phyloP scores from a whole-genome alignment of 306 rosid genomes.

The Casuarina glauca region DNA sequence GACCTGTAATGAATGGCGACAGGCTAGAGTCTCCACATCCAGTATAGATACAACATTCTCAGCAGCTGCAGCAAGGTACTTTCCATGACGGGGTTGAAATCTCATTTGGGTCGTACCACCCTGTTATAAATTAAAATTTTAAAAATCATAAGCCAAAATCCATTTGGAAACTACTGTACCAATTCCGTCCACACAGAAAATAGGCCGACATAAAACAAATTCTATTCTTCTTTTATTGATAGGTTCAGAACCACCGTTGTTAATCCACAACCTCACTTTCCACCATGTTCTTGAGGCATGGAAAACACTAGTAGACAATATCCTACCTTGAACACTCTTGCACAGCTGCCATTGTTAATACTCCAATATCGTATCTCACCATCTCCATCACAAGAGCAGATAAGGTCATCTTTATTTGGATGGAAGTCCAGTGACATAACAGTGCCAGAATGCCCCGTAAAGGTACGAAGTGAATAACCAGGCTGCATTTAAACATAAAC shows the following conservation, averaged over 20 bases:
- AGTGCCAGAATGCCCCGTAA: conserved; percentile 74
- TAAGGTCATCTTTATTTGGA: conserved; percentile 85
- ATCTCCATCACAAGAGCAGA: conserved; percentile 91
- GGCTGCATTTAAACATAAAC: conserved; percentile 53
- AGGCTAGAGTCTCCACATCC: conserved; percentile 78
- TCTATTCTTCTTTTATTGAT: not conserved
- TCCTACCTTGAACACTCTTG: conserved; percentile 71
- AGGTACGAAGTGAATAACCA: conserved; percentile 82
- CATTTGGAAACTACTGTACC: conserved; percentile 10
- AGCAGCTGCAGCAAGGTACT: conserved; percentile 86
- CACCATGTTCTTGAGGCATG: not conserved
- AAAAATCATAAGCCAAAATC: conserved; percentile 15
- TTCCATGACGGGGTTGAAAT: conserved; percentile 91
- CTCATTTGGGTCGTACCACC: conserved; percentile 87
- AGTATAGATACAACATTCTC: conserved; percentile 88
- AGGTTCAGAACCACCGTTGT: not conserved
- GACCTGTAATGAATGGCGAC: conserved; percentile 81
- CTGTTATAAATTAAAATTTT: conserved; percentile 36
- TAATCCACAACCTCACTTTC: not conserved
- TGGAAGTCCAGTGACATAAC: conserved; percentile 97
- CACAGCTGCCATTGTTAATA: conserved; percentile 79
- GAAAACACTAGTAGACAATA: not conserved
- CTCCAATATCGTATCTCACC: conserved; percentile 98
- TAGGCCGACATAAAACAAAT: not conserved
- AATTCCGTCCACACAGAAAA: conserved; percentile 9